Evolutionary conservation across 2,329 filamentous ascomycete genomes (phyloP), one percentile per base, ranked within the genome.

Genomic region (Aspergillus unguis): DNA sequence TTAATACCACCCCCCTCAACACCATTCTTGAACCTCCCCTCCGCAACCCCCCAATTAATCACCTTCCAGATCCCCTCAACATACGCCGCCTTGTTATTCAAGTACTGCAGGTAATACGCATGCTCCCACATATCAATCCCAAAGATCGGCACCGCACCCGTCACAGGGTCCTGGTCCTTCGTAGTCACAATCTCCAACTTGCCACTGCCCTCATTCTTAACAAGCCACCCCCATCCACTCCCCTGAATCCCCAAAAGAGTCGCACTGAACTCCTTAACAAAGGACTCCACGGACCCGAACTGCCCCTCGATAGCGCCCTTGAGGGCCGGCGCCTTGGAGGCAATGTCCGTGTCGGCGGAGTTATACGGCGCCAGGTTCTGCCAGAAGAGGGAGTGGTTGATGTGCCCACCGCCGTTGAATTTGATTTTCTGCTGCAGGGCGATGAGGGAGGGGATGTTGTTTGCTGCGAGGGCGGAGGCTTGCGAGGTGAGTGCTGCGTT

Each of bases 351-450:
- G 6, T 85, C 82, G 0, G 77, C 58, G 2, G 80, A 84, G 17
- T 74, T 77, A 0, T 83, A 73, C 0, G 88, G 87, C 0, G 82
- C 73, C 17, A 95, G 80, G 71, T 90, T 92, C 74, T 88, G 85
- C 91, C 91, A 96, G 80, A 96, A 96, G 33, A 96, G 83, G 0
- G 84, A 85, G 78, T 96, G 92, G 77, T 96, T 96, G 74, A 95
- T 86, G 77, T 96, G 91, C 5, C 92, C 92, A 40, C 92, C 92
- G 44, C 87, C 91, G 70, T 95, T 90, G 81, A 95, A 96, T 65
- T 87, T 88, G 75, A 95, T 85, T 56, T 82, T 82, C 17, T 80
- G 76, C 62, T 87, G 85, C n/a, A 90, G 79, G 17, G 81, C 75
- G 51, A 90, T 81, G 61, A 90, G 85, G 3, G 78, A 74, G 4